Conservation (phyloP, 768 basidiomycete genomes). For the Termitomyces sp. region DNA sequence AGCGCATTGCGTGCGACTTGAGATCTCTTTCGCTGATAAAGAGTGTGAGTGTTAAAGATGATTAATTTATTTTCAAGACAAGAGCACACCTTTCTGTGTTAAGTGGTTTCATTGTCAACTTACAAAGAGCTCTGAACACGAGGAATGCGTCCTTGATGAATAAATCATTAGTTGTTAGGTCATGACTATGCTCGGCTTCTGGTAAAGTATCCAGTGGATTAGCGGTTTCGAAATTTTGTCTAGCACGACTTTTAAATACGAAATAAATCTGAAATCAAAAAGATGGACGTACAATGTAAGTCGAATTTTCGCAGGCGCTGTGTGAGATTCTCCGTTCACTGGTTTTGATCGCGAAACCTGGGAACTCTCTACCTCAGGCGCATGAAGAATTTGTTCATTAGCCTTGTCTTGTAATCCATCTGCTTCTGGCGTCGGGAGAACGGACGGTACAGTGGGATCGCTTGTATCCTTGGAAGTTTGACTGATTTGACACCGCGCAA, state of each 20-base stretch:
- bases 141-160: slow-evolving; percentile 98
- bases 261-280: background rate
- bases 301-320: background rate
- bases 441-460: slow-evolving; percentile 10
- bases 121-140: slow-evolving; percentile 95
- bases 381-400: background rate
- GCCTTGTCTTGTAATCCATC: slow-evolving; percentile 1
- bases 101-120: slow-evolving; percentile 95
- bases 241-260: slow-evolving; percentile 10
- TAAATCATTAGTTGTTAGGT: slow-evolving; percentile 74
- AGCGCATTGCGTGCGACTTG: slow-evolving; percentile 96
- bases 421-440: slow-evolving; percentile 7
- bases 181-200: slow-evolving; percentile 31
- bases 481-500: slow-evolving; percentile 64
- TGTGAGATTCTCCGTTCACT: background rate
- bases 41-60: background rate
- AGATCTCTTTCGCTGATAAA: slow-evolving; percentile 80
- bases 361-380: slow-evolving; percentile 4
- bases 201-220: slow-evolving; percentile 28
- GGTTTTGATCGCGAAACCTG: slow-evolving; percentile 6
- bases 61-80: background rate
- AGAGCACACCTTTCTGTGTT: slow-evolving; percentile 78
- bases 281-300: slow-evolving; percentile 12
- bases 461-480: slow-evolving; percentile 16
- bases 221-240: slow-evolving; percentile 28